phyloP scores from a whole-genome alignment of 2,329 filamentous ascomycete species.

The Diaporthe helianthi region DNA sequence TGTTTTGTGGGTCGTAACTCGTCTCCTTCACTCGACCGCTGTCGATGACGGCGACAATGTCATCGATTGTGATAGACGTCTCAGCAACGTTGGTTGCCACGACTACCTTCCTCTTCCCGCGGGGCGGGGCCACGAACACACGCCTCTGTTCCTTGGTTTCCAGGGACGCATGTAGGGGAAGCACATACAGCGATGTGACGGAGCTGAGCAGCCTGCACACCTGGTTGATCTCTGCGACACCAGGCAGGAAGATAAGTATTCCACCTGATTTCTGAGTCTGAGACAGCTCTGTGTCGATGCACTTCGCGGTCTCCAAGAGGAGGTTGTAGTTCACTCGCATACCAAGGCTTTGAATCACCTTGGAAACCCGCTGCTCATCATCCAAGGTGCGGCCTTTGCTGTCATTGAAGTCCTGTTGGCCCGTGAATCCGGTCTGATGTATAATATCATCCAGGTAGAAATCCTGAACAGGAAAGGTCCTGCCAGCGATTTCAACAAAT shows the following conservation, averaged over 20 bases:
- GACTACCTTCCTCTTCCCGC: conserved; percentile 87
- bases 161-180: conserved; percentile 91
- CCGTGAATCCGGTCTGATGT: conserved; percentile 74
- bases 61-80: conserved; percentile 97
- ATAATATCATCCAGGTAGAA: conserved; percentile 90
- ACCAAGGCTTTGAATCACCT: conserved; percentile 74
- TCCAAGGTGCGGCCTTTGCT: conserved; percentile 51
- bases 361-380: conserved; percentile 57
- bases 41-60: conserved; percentile 95
- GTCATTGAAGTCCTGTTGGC: conserved; percentile 55
- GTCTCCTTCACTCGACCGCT: conserved; percentile 96
- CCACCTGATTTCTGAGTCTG: conserved; percentile 75
- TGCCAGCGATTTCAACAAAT: conserved; percentile 83
- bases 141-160: conserved; percentile 86
- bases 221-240: conserved; percentile 88
- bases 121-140: conserved; percentile 80
- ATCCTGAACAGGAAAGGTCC: conserved; percentile 89
- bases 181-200: conserved; percentile 71
- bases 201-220: conserved; percentile 72
- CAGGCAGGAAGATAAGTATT: conserved; percentile 94
- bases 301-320: conserved; percentile 78
- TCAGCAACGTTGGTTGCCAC: conserved; percentile 97
- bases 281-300: conserved; percentile 79
- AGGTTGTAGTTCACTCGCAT: conserved; percentile 92
- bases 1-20: conserved; percentile 87